Conservation (phyloP, 2,329 filamentous ascomycete genomes). For the Pestalotiopsis sp. region DNA sequence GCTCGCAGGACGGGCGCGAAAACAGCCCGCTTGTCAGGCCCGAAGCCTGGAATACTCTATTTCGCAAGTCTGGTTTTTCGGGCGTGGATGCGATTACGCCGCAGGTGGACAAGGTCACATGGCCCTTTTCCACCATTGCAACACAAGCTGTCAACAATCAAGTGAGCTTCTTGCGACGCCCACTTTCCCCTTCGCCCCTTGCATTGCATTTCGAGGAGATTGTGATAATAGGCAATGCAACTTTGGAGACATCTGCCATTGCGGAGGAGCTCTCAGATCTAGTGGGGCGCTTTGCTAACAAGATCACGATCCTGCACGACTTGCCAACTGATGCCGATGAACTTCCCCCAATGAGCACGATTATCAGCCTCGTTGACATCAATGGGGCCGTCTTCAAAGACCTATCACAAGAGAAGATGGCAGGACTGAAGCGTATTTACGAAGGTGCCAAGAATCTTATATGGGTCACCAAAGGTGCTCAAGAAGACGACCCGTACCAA, state of each 20-base stretch:
- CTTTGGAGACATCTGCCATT: background rate
- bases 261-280: background rate
- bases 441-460: conserved; percentile 16
- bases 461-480: conserved; percentile 9
- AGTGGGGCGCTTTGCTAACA: background rate
- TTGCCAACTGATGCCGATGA: background rate
- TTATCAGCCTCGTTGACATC: conserved; percentile 27
- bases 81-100: conserved; percentile 26
- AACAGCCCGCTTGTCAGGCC: too few species aligned
- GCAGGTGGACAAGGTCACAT: background rate
- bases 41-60: too few species aligned
- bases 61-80: conserved; percentile 25
- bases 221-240: background rate
- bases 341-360: background rate
- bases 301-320: background rate
- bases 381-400: conserved; percentile 32
- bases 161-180: conserved; percentile 14
- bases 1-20: background rate
- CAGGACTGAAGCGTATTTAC: conserved; percentile 14
- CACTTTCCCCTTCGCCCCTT: background rate
- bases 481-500: background rate
- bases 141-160: conserved; percentile 34
- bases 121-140: conserved; percentile 17
- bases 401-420: conserved; percentile 15
- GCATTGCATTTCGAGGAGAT: background rate